phyloP scores from a whole-genome alignment of 1,284 basidiomycete species.

The Trametes hirsuta region DNA sequence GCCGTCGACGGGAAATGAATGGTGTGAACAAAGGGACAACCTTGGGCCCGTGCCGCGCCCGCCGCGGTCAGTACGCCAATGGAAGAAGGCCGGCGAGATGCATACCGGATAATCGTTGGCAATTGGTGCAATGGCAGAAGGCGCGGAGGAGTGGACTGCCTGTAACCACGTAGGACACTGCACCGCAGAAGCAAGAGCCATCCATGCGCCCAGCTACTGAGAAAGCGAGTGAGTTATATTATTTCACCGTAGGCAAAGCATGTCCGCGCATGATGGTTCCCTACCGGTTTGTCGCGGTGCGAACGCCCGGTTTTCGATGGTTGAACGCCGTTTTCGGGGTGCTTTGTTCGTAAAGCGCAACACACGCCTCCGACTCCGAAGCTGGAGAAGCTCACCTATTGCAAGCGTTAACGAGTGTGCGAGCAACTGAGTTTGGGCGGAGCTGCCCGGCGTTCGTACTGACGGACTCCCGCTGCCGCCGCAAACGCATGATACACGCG shows the following conservation, averaged over 20 bases:
- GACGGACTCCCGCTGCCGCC: background rate
- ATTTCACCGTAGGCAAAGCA: no score
- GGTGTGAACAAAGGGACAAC: conserved; percentile 62
- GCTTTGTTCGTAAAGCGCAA: no score
- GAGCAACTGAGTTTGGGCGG: no score
- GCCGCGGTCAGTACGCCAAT: background rate
- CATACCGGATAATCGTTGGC: conserved; percentile 59
- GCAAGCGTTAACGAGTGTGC: no score
- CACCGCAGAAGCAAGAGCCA: conserved; percentile 55
- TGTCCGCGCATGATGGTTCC: no score
- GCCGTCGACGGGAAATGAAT: conserved; percentile 52
- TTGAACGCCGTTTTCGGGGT: no score
- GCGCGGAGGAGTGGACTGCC: conserved; percentile 55
- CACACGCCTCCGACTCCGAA: no score
- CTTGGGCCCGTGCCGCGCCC: conserved; percentile 35
- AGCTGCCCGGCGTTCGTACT: no score
- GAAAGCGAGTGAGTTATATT: background rate
- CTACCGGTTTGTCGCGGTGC: no score
- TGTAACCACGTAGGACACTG: conserved; percentile 47
- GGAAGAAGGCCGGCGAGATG: background rate
- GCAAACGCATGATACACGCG: background rate
- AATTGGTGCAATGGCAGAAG: conserved; percentile 68
- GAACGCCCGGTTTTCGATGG: no score
- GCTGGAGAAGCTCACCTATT: no score
- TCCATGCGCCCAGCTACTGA: conserved; percentile 9